Evolutionary conservation across 2,329 filamentous ascomycete genomes (phyloP).

Genomic region (Podosphaera leucotricha): DNA sequence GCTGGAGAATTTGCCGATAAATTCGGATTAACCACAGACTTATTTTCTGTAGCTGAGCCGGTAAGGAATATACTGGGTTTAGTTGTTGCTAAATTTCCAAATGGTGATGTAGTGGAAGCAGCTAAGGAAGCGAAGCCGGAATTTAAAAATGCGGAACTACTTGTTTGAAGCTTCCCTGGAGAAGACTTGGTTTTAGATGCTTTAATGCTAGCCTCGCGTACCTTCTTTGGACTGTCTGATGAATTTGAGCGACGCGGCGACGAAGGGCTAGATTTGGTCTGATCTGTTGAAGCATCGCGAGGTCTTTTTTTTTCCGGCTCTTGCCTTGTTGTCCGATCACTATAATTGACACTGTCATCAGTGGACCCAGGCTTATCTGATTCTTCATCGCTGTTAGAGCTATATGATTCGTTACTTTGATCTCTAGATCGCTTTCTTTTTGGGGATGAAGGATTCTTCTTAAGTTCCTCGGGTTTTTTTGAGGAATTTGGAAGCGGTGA

Average conservation of each 20-base stretch:
- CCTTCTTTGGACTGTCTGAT: constrained; percentile 1
- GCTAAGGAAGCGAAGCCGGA: constrained; percentile 47
- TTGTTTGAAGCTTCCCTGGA: constrained; percentile 20
- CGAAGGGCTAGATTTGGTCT: not conserved
- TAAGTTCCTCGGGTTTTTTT: not conserved
- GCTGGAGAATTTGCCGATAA: not conserved
- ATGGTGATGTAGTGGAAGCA: constrained; percentile 35
- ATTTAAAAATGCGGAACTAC: constrained; percentile 38
- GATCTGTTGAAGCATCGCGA: constrained; percentile 22
- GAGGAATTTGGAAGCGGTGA: too few relatives aligned
- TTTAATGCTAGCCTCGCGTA: not conserved
- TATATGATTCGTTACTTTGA: constrained; percentile 20
- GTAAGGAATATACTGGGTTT: constrained; percentile 28
- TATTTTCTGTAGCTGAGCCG: constrained; percentile 17
- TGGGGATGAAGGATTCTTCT: constrained; percentile 10
- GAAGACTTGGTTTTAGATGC: constrained; percentile 2
- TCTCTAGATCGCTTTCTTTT: constrained; percentile 36
- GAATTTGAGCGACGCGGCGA: not conserved
- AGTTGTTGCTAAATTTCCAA: constrained; percentile 29
- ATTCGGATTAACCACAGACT: not conserved
- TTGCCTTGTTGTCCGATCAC: constrained; percentile 20
- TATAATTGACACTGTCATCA: constrained; percentile 20
- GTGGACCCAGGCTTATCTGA: constrained; percentile 17
- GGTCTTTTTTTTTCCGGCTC: constrained; percentile 44
- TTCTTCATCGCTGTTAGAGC: constrained; percentile 14